Conservation (phyloP, 164 flowering plant species). For the Macadamia tetraphylla region DNA sequence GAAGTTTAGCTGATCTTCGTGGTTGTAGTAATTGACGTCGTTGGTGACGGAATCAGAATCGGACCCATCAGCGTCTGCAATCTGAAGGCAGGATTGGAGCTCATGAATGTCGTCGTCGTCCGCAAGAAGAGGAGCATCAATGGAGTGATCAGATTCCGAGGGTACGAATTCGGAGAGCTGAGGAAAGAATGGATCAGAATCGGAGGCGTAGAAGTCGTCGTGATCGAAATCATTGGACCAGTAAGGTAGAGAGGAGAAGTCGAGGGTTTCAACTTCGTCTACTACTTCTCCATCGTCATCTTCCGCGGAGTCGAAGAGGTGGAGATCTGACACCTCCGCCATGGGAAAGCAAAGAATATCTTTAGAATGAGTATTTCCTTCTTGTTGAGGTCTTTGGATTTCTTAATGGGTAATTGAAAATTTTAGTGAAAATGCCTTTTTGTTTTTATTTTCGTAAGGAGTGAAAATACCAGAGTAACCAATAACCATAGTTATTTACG, state of each 20-base stretch:
- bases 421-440: too few species aligned
- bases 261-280: conserved; percentile 14
- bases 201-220: conserved; percentile 12
- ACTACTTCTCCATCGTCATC: conserved; percentile 15
- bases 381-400: too few species aligned
- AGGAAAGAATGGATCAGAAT: conserved; percentile 11
- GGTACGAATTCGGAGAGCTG: conserved; percentile 1
- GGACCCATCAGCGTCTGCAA: conserved; percentile 8
- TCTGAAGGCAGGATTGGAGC: background rate
- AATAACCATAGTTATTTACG: too few species aligned
- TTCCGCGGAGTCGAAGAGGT: conserved; percentile 7
- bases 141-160: background rate
- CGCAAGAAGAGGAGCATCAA: background rate
- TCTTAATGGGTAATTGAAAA: too few species aligned
- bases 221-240: conserved; percentile 11
- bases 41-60: conserved; percentile 26
- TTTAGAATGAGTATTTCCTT: too few species aligned
- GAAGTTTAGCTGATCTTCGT: conserved; percentile 50
- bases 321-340: conserved; percentile 25
- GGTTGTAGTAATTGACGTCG: conserved; percentile 28
- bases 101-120: conserved; percentile 4
- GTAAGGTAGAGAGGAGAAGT: conserved; percentile 3
- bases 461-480: too few species aligned
- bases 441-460: too few species aligned
- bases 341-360: background rate